These are phyloP conservation scores for Aspergillus fumigatiaffinis DNA, from an alignment of 2,329 filamentous ascomycete genomes.

Conservation along the genomic window DNA sequence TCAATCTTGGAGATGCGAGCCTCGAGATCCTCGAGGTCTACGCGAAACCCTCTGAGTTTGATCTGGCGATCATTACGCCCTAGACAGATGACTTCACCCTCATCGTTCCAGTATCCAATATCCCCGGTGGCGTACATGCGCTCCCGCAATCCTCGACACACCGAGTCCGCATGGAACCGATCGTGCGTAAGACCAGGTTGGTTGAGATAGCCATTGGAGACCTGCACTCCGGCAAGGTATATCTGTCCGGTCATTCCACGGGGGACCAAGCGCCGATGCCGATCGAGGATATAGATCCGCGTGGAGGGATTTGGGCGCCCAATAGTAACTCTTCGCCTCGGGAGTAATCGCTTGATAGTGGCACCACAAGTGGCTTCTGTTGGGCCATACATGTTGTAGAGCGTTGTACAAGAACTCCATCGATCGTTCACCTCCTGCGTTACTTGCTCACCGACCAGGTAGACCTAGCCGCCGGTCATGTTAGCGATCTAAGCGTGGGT, in stretches of 20 bases:
- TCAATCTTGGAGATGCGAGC: background rate
- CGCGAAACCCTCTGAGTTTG: slow-evolving; percentile 36
- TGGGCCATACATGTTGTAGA: slow-evolving; percentile 47
- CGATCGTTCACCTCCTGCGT: slow-evolving; percentile 28
- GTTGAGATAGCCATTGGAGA: slow-evolving; percentile 42
- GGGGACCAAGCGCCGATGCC: slow-evolving; percentile 24
- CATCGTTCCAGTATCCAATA: slow-evolving; percentile 31
- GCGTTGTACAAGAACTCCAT: slow-evolving; percentile 26
- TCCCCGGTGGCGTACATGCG: slow-evolving; percentile 45
- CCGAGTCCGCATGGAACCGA: slow-evolving; percentile 30
- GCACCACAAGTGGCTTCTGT: slow-evolving; percentile 40
- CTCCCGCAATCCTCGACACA: slow-evolving; percentile 17
- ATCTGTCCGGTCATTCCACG: slow-evolving; percentile 41
- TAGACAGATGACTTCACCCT: slow-evolving; percentile 37
- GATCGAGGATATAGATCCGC: slow-evolving; percentile 43
- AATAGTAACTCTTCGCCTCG: slow-evolving; percentile 30
- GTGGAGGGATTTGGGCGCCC: slow-evolving; percentile 35
- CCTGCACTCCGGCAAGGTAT: slow-evolving; percentile 42
- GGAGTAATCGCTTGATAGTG: slow-evolving; percentile 28
- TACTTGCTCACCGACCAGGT: slow-evolving; percentile 39
- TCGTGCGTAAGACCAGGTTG: slow-evolving; percentile 17
- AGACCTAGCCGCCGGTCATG: slow-evolving; percentile 16
- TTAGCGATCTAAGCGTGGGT: too few species aligned
- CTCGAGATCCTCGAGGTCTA: slow-evolving; percentile 38
- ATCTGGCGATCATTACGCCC: slow-evolving; percentile 44